phyloP scores from a whole-genome alignment of 768 basidiomycete species.

The Boletus rubroflammeus region DNA sequence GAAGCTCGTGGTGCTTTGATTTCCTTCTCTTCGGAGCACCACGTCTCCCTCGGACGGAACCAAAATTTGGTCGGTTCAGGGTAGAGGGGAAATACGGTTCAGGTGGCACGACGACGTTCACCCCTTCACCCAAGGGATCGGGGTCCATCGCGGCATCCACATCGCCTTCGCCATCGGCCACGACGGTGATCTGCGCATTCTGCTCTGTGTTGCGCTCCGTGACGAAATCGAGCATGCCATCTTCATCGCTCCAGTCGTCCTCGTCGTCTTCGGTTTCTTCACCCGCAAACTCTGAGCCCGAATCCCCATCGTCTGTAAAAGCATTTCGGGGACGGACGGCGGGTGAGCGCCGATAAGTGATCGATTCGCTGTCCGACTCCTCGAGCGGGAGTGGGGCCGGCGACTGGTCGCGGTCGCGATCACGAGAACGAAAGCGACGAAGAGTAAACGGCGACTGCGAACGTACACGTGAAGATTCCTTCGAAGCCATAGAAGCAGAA shows the following conservation, averaged over 20 bases:
- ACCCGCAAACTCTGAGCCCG: constrained; percentile 57
- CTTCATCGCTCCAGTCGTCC: constrained; percentile 59
- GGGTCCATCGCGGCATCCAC: constrained; percentile 55
- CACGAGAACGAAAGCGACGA: constrained; percentile 58
- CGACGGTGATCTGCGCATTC: constrained; percentile 55
- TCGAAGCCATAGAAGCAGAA: constrained; percentile 40
- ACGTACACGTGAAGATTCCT: constrained; percentile 57
- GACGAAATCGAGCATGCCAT: constrained; percentile 62
- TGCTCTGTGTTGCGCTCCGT: constrained; percentile 88
- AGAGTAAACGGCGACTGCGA: constrained; percentile 80
- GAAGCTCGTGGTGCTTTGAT: constrained; percentile 56
- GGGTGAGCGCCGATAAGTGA: constrained; percentile 32
- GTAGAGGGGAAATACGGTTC: constrained; percentile 81
- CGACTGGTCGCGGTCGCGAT: constrained; percentile 51
- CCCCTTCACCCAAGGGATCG: constrained; percentile 89
- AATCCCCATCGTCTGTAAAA: constrained; percentile 55
- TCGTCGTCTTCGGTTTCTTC: constrained; percentile 53
- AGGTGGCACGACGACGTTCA: constrained; percentile 81
- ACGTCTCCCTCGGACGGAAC: constrained; percentile 30
- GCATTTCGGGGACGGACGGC: constrained; percentile 57
- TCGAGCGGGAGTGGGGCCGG: constrained; percentile 57
- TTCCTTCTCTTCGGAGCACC: constrained; percentile 55
- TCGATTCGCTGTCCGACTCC: constrained; percentile 47
- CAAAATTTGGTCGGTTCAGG: constrained; percentile 52
- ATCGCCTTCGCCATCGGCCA: constrained; percentile 44